A percentile compares a stretch with the other conserved stretches of the same genome.
Conservation (phyloP, 805 yeast species). For the Metschnikowia santaceciliae region DNA sequence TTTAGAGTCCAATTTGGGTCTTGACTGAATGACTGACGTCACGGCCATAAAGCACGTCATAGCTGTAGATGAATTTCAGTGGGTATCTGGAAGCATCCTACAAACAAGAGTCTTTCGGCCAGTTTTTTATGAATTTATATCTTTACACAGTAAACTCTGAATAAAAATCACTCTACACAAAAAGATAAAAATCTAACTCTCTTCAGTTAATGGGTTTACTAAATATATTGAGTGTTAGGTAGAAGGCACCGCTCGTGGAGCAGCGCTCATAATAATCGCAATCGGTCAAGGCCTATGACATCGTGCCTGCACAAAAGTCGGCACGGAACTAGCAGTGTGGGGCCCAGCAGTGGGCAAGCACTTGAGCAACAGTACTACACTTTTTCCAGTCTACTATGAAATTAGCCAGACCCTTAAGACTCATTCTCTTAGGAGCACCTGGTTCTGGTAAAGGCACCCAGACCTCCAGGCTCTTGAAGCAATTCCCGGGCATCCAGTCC, state of each 20-base stretch:
- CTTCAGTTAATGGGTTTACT: no score
- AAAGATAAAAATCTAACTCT: background rate
- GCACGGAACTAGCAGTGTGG: background rate
- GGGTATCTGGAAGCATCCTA: no score
- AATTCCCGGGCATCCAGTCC: conserved; percentile 50
- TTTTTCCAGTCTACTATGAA: background rate
- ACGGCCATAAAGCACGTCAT: no score
- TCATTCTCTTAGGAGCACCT: conserved; percentile 85
- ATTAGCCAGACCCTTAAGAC: conserved; percentile 29
- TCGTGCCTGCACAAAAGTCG: background rate
- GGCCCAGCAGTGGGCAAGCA: background rate
- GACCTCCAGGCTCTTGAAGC: conserved; percentile 58
- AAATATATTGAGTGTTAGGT: no score
- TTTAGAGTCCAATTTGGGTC: no score
- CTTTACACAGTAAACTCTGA: no score
- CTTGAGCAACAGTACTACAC: background rate
- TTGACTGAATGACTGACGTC: no score
- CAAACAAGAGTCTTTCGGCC: no score
- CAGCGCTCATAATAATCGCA: background rate
- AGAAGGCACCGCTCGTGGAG: background rate
- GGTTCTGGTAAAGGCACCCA: conserved; percentile 96
- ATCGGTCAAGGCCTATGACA: background rate
- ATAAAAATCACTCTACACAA: background rate
- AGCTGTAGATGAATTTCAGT: no score
- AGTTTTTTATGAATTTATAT: no score